Evolutionary conservation across 768 basidiomycete genomes (phyloP), one percentile per base, ranked within the genome.

Genomic region (Leccinum rimulosum): DNA sequence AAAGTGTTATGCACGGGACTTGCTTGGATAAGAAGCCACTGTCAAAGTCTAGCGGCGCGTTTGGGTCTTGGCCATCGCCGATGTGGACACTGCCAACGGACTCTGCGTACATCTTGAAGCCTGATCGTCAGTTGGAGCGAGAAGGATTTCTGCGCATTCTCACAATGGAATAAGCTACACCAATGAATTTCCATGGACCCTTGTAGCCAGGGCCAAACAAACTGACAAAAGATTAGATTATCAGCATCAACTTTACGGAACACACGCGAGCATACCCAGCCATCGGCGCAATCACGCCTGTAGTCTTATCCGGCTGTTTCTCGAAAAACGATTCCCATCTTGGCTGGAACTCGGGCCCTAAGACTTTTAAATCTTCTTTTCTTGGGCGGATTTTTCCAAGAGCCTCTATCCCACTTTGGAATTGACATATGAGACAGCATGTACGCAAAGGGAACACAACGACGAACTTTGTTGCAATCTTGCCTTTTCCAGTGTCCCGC

Each of bases 41-140:
- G 49, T 81, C 76, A 63, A 83, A 83, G 54, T 73, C 72, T 19
- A 77, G 67, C 4, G 74, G 70, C 2, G 75, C 77, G 52, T 77
- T 75, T 17, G 76, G 69, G 58, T 82, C 73, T 9, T 72, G 56
- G 6, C 73, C 78, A 14, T 75, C 72, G 9, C 52, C 69, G 52
- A 83, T 81, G 65, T 84, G 82, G 12, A 82, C 75, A 55, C 71
- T 70, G 2, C 83, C 84, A 9, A 57, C 56, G 3, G 81, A 79
- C 7, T 66, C 69, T 7, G 83, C 80, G 62, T 85, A 81, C 45
- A 66, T 19, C 66, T 69, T n/a, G n/a, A 28, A 22, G 15, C 35
- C 2, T 25, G 36, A 22, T 17, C 6, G 22, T 36, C 14, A 52
- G 87, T 19, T 31, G 3, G 6, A 31, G 50, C 3, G 10, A 31